Conservation (phyloP, 1,284 basidiomycete species). For the Moniliophthora roreri region DNA sequence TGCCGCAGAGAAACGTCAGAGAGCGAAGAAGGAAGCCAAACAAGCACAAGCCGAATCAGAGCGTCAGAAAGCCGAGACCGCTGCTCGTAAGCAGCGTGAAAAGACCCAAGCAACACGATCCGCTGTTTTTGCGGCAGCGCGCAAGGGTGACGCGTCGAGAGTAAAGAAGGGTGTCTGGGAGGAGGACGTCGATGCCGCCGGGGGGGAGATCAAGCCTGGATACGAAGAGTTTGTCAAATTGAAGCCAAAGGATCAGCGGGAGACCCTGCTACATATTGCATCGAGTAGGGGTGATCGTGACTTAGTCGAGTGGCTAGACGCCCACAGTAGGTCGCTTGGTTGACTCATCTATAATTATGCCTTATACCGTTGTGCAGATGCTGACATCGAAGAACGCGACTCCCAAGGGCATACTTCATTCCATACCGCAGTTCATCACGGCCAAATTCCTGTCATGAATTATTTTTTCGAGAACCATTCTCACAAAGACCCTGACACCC, state of each 20-base stretch:
- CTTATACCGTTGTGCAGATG: constrained; percentile 44
- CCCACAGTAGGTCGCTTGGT: constrained; percentile 51
- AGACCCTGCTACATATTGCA: constrained; percentile 71
- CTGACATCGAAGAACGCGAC: constrained; percentile 69
- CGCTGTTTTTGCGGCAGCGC: constrained; percentile 61
- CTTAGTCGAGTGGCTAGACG: constrained; percentile 66
- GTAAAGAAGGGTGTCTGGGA: constrained; percentile 70
- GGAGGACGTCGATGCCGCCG: constrained; percentile 65
- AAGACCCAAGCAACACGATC: constrained; percentile 56
- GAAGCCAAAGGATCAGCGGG: constrained; percentile 50
- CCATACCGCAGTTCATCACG: constrained; percentile 59
- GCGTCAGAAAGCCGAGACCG: constrained; percentile 50
- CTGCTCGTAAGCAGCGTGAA: constrained; percentile 44
- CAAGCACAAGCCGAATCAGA: constrained; percentile 52
- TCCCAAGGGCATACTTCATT: constrained; percentile 56
- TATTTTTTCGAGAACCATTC: constrained; percentile 61
- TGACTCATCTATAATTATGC: constrained; percentile 20
- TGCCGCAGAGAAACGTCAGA: constrained; percentile 58
- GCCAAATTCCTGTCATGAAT: constrained; percentile 47
- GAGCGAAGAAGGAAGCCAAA: constrained; percentile 50
- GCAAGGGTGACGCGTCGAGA: constrained; percentile 44
- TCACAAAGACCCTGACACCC: constrained; percentile 48
- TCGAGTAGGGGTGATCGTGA: constrained; percentile 50
- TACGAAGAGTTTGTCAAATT: constrained; percentile 49
- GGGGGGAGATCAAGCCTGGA: constrained; percentile 63